Evolutionary conservation across 306 rosid species (phyloP), one percentile per base, ranked within the genome.

Genomic region (Rubus parviflorus): DNA sequence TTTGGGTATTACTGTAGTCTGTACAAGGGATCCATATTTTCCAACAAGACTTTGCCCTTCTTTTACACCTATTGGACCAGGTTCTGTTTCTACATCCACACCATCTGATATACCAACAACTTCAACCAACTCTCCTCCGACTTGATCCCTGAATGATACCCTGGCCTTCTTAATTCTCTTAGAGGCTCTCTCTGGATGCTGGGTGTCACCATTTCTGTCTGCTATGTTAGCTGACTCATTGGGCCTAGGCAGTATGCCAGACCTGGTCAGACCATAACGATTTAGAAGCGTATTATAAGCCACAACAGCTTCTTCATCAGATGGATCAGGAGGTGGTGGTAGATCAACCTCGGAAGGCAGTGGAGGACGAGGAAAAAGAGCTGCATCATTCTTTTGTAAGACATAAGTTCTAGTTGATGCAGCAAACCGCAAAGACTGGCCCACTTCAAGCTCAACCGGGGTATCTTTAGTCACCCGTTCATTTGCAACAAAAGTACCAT

Each of bases 401-500:
- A 95, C 62, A 76, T 95, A 95, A 38, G 45, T 54, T 83, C 99
- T 89, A 40, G 99, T 92, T 6, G 99, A 95, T 77, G 99, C 99
- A 70, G 99, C 97, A 86, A 95, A 95, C 68, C 97, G 87, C 86
- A 95, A 80, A 73, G 99, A 95, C 75, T 95, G 99, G 68, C 97
- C 99, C 35, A 84, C 92, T 86, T 95, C 97, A 81, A 95, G 90
- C 88, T 95, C 97, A 72, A 92, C 91, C 0, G 99, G 97, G 20
- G 89, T 89, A 78, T 95, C 97, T 84, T 95, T 95, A 48, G 94
- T 86, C 80, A 92, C 85, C n/a, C 97, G 88, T 83, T 95, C 99
- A 54, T 95, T 95, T 75, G 99, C 99, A 82, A 92, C 99, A 85
- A 92, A 95, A 80, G 99, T 95, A 64, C 99, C 99, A 81, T 95